A percentile compares a stretch with the other conserved stretches of the same genome.
Conservation (phyloP, 177 flowering plant genomes). For the Vitis hybrid region DNA sequence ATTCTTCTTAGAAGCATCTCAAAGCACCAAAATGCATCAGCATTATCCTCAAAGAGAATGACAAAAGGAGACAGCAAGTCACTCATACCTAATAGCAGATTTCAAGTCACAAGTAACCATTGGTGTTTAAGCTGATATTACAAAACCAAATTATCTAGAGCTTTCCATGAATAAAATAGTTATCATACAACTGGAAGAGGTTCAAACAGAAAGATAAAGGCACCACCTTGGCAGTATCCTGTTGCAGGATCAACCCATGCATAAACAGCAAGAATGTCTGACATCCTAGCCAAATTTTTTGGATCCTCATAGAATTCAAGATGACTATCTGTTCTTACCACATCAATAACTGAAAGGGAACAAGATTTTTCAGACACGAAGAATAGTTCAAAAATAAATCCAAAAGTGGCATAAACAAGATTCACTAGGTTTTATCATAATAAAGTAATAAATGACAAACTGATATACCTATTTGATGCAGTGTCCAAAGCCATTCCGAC, state of each 20-base stretch:
- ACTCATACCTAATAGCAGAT: slow-evolving; percentile 72
- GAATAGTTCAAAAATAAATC: neutral
- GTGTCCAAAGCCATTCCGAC: slow-evolving; percentile 94
- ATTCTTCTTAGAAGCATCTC: slow-evolving; percentile 91
- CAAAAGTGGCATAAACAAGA: neutral
- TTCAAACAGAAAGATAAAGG: slow-evolving; percentile 7
- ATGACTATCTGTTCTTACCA: slow-evolving; percentile 90
- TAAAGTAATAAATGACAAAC: neutral
- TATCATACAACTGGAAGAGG: neutral
- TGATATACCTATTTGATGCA: slow-evolving; percentile 75
- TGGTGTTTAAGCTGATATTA: slow-evolving; percentile 3
- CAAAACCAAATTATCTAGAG: neutral
- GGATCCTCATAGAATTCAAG: slow-evolving; percentile 83
- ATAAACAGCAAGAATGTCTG: slow-evolving; percentile 96
- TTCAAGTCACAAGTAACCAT: slow-evolving; percentile 7
- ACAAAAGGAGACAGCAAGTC: slow-evolving; percentile 90
- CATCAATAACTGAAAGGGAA: slow-evolving; percentile 77
- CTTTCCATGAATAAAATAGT: slow-evolving; percentile 2
- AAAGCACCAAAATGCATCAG: slow-evolving; percentile 98
- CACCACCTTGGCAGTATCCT: slow-evolving; percentile 90
- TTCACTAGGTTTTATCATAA: neutral
- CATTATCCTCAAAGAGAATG: slow-evolving; percentile 86
- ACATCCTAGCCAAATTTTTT: slow-evolving; percentile 86
- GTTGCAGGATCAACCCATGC: slow-evolving; percentile 97
- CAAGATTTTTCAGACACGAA: slow-evolving; percentile 3